A percentile compares a stretch with the other conserved stretches of the same genome.
These are phyloP conservation scores for Ustanciosporium gigantosporum DNA, from an alignment of 1,284 basidiomycete species.

Conservation along the genomic window DNA sequence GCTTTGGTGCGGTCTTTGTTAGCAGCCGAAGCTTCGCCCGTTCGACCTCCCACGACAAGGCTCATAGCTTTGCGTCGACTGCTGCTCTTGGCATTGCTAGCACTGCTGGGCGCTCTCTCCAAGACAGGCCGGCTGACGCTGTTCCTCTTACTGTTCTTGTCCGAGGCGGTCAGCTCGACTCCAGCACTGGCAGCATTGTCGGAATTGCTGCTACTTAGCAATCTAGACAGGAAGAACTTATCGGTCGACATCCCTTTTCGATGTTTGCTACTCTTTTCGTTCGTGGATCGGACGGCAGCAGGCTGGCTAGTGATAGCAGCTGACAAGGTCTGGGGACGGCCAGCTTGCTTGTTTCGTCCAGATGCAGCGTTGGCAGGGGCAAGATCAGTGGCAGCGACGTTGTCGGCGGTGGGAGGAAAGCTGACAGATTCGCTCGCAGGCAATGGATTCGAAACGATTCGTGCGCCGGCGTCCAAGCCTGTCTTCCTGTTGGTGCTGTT, in stretches of 20 bases:
- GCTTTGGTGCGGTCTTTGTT: conserved; percentile 23
- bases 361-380: conserved; percentile 1
- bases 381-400: conserved; percentile 5
- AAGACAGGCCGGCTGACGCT: conserved; percentile 14
- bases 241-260: conserved; percentile 56
- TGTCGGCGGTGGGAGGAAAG: conserved; percentile 21
- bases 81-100: conserved; percentile 3
- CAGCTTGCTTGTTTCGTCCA: background rate
- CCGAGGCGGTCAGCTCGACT: background rate
- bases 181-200: background rate
- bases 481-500: background rate
- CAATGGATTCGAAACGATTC: conserved; percentile 15
- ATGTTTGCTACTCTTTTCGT: conserved; percentile 21
- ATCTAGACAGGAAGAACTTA: conserved; percentile 49
- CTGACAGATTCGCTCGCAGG: conserved; percentile 16
- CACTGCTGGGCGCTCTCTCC: conserved; percentile 26
- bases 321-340: background rate
- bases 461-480: background rate
- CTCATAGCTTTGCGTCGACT: conserved; percentile 54
- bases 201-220: conserved; percentile 35
- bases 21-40: background rate
- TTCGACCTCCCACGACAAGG: conserved; percentile 44
- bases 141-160: conserved; percentile 25
- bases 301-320: background rate
- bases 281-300: background rate